These are phyloP conservation scores for Panaeolus papilionaceus DNA, from an alignment of 768 basidiomycete species.

Conservation along the genomic window DNA sequence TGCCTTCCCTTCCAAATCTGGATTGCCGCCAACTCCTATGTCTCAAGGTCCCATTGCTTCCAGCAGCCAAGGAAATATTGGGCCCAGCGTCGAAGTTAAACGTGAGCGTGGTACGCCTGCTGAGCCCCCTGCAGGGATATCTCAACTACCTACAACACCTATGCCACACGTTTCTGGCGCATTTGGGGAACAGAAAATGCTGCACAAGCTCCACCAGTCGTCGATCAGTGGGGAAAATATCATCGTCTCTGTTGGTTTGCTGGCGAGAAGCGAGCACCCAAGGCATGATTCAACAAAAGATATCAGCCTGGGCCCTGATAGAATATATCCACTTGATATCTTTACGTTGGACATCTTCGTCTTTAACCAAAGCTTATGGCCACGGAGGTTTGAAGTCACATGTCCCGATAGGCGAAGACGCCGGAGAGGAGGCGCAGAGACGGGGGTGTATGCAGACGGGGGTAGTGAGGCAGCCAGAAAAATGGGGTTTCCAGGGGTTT, in stretches of 20 bases:
- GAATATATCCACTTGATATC: conserved; percentile 73
- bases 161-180: conserved; percentile 55
- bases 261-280: conserved; percentile 30
- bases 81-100: conserved; percentile 69
- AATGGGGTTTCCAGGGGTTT: conserved; percentile 62
- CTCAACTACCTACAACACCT: conserved; percentile 56
- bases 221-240: conserved; percentile 58
- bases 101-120: conserved; percentile 57
- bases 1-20: conserved; percentile 58
- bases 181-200: conserved; percentile 46
- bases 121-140: conserved; percentile 31
- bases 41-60: conserved; percentile 61
- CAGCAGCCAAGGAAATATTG: conserved; percentile 53
- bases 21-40: conserved; percentile 57
- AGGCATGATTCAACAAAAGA: conserved; percentile 26
- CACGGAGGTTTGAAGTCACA: conserved; percentile 77
- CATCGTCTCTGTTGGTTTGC: conserved; percentile 71
- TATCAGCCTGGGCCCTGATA: conserved; percentile 39
- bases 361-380: conserved; percentile 81
- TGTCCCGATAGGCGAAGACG: conserved; percentile 63
- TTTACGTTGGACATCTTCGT: conserved; percentile 90
- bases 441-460: conserved; percentile 31
- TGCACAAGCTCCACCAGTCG: conserved; percentile 35
- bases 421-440: conserved; percentile 42
- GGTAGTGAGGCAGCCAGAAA: conserved; percentile 40